Conservation (phyloP, 441 rosid species). For the Pelargonium australe region DNA sequence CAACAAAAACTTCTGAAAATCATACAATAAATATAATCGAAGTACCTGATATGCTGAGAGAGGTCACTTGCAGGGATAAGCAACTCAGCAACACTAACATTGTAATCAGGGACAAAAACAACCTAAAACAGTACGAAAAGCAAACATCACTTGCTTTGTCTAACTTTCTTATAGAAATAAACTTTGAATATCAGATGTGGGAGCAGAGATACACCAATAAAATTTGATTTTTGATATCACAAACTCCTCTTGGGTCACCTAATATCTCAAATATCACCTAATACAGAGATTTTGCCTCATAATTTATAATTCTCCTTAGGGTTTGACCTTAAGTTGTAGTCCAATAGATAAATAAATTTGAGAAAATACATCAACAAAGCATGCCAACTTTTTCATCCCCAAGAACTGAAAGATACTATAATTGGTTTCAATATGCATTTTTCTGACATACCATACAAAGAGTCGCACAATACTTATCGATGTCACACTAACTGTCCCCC, state of each 20-base stretch:
- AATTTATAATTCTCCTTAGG: not conserved
- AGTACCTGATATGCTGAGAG: slow-evolving; percentile 96
- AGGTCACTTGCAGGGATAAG: slow-evolving; percentile 98
- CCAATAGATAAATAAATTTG: not conserved
- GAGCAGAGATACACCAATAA: too few relatives aligned
- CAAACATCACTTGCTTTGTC: not conserved
- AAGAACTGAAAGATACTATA: too few relatives aligned
- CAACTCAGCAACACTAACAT: slow-evolving; percentile 91
- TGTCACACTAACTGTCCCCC: not conserved
- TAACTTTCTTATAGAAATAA: not conserved
- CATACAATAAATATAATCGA: slow-evolving; percentile 7
- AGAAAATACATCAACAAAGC: not conserved
- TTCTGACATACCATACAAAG: too few relatives aligned
- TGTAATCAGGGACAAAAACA: slow-evolving; percentile 85
- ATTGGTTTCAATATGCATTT: too few relatives aligned
- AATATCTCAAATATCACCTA: not conserved
- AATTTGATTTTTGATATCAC: too few relatives aligned
- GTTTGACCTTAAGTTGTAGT: not conserved
- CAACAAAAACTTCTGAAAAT: not conserved
- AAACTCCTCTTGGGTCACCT: too few relatives aligned
- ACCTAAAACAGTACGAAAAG: slow-evolving; percentile 40
- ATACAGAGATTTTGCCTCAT: not conserved
- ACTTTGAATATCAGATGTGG: not conserved
- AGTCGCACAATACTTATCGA: too few relatives aligned
- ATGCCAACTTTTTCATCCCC: not conserved